Percentiles rank a stretch among this genome's conserved stretches.
phyloP scores from a whole-genome alignment of 2,329 filamentous ascomycete species.

The Aspergillus novofumigatus region DNA sequence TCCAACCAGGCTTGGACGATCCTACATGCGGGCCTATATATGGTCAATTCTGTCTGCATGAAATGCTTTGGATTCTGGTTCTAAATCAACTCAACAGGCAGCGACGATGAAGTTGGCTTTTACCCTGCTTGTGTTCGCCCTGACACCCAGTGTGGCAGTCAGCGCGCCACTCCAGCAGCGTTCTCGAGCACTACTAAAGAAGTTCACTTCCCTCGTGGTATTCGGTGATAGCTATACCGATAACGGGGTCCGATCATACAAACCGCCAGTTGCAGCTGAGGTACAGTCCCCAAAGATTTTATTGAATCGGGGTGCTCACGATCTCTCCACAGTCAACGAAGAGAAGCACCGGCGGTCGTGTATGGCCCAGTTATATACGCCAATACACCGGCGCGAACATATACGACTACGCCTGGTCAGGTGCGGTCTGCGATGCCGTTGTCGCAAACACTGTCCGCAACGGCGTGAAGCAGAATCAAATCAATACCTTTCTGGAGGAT shows the following conservation, averaged over 20 bases:
- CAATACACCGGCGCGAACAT: constrained; percentile 49
- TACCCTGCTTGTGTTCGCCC: background rate
- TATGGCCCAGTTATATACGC: constrained; percentile 65
- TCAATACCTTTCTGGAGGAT: constrained; percentile 39
- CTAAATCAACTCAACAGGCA: background rate
- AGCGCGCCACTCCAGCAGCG: background rate
- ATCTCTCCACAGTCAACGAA: constrained; percentile 32
- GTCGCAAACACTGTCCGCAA: constrained; percentile 52
- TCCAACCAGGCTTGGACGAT: background rate
- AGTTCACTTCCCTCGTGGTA: constrained; percentile 60
- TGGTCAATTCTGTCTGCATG: background rate
- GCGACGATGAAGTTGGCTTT: background rate
- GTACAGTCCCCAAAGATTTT: background rate
- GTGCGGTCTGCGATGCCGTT: constrained; percentile 67
- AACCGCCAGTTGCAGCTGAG: background rate
- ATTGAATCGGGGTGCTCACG: background rate
- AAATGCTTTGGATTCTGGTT: background rate
- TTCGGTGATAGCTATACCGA: constrained; percentile 78
- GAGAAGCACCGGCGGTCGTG: constrained; percentile 61
- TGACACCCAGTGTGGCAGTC: background rate
- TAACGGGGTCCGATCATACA: constrained; percentile 37
- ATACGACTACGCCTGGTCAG: constrained; percentile 67
- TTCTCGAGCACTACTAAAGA: constrained; percentile 5
- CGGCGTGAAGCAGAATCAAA: constrained; percentile 54
- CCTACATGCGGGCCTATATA: background rate